Conservation (phyloP, 2,329 filamentous ascomycete species). For the Exserohilum rostratum region DNA sequence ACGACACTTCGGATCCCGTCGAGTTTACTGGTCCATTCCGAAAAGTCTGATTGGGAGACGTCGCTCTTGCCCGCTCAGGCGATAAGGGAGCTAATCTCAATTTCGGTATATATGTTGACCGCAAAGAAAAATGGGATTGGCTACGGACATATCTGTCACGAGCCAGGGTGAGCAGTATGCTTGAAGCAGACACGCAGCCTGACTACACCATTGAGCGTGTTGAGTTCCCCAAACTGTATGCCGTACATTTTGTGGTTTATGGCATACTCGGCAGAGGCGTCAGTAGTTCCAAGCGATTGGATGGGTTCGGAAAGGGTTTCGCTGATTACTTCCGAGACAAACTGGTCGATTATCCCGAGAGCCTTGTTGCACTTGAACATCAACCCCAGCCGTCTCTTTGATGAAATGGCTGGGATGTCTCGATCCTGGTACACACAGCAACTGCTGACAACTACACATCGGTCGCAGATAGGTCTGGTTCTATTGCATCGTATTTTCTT, state of each 20-base stretch:
- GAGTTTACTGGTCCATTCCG: conserved; percentile 29
- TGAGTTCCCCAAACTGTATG: conserved; percentile 39
- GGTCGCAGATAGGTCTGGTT: no score
- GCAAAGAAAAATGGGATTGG: conserved; percentile 41
- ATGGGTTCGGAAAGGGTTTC: no score
- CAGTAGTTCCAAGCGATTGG: conserved; percentile 44
- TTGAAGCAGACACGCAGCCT: conserved; percentile 34
- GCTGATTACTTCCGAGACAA: no score
- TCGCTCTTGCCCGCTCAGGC: conserved; percentile 52
- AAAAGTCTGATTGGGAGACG: conserved; percentile 47
- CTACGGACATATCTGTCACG: conserved; percentile 37
- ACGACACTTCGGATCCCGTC: conserved; percentile 44
- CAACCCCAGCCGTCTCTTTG: no score
- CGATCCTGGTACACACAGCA: no score
- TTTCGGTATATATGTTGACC: conserved; percentile 45
- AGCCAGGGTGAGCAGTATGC: conserved; percentile 33
- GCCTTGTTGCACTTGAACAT: no score
- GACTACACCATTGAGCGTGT: conserved; percentile 37
- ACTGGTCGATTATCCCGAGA: no score
- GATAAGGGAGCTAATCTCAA: conserved; percentile 47
- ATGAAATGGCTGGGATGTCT: no score
- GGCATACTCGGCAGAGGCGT: conserved; percentile 49
- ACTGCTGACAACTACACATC: no score
- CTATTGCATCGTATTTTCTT: no score
- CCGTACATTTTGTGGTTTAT: conserved; percentile 49